Evolutionary conservation across 2,329 filamentous ascomycete genomes (phyloP).

Genomic region (Pseudogymnoascus sp.): DNA sequence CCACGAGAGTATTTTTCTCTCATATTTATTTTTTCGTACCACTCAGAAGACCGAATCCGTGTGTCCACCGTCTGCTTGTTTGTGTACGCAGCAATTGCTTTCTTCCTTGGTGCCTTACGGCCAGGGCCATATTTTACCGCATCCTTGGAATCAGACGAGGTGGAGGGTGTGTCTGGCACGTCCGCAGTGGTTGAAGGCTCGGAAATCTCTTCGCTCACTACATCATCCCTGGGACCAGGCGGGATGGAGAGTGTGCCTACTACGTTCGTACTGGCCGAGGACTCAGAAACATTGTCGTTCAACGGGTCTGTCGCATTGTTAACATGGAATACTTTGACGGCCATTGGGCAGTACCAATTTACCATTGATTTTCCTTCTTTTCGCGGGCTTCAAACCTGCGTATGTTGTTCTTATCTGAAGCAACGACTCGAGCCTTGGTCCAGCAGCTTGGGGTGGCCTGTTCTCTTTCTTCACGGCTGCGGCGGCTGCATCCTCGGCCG

Average conservation of each 20-base stretch:
- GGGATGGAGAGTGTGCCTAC: background rate
- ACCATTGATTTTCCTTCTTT: background rate
- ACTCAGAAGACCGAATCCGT: slow-evolving; percentile 11
- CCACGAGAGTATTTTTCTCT: slow-evolving; percentile 11
- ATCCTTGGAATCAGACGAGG: background rate
- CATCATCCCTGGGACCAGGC: background rate
- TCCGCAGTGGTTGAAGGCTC: background rate
- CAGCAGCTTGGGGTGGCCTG: background rate
- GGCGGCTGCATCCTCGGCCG: background rate
- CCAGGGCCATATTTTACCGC: slow-evolving; percentile 6
- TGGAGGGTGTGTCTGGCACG: background rate
- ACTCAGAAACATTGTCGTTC: background rate
- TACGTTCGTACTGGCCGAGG: background rate
- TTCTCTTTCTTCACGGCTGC: background rate
- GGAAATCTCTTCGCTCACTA: background rate
- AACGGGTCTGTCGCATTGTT: background rate
- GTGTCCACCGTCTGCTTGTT: slow-evolving; percentile 10
- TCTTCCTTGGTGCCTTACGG: slow-evolving; percentile 7
- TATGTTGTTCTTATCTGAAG: background rate
- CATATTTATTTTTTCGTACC: slow-evolving; percentile 13
- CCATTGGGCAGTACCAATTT: background rate
- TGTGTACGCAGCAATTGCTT: slow-evolving; percentile 6
- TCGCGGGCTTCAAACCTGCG: background rate
- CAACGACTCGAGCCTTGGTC: background rate
- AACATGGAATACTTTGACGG: background rate